A percentile compares a stretch with the other conserved stretches of the same genome.
These are phyloP conservation scores for Aspergillus caelatus DNA, from an alignment of 2,329 filamentous ascomycete species.

Conservation along the genomic window DNA sequence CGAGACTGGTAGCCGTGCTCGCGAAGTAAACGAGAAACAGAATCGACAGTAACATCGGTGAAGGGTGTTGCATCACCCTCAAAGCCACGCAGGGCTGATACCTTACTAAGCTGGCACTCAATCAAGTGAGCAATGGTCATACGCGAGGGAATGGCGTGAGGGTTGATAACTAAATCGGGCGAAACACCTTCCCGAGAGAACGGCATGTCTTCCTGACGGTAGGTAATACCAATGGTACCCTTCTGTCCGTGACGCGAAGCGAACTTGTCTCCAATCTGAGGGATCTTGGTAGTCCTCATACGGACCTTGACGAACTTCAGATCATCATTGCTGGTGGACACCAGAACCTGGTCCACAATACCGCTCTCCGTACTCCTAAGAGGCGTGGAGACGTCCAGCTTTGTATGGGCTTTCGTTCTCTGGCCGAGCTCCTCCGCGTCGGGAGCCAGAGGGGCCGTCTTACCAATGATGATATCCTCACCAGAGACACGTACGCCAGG, in stretches of 20 bases:
- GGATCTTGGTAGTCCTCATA: constrained; percentile 95
- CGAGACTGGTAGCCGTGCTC: constrained; percentile 94
- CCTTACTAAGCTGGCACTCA: constrained; percentile 96
- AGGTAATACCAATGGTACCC: constrained; percentile 98
- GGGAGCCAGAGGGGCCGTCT: constrained; percentile 91
- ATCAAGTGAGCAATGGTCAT: constrained; percentile 99
- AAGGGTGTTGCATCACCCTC: constrained; percentile 98
- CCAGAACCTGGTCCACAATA: constrained; percentile 89
- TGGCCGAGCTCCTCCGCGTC: constrained; percentile 94
- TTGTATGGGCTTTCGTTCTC: constrained; percentile 84
- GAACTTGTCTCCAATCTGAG: constrained; percentile 99
- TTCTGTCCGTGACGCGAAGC: constrained; percentile 99
- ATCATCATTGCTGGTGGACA: constrained; percentile 94
- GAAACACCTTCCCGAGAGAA: constrained; percentile 90
- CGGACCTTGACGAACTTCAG: constrained; percentile 96
- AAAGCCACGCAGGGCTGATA: constrained; percentile 87
- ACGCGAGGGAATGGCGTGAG: constrained; percentile 98
- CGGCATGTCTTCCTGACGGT: constrained; percentile 97
- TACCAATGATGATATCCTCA: constrained; percentile 98
- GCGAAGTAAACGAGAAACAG: constrained; percentile 81
- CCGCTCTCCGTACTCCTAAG: constrained; percentile 94
- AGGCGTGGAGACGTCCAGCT: constrained; percentile 94
- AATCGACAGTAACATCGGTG: constrained; percentile 95
- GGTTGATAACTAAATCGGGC: constrained; percentile 98
- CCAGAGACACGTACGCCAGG: constrained; percentile 94